phyloP scores from a whole-genome alignment of 2,329 filamentous ascomycete genomes.

The Bipolaris cookei region DNA sequence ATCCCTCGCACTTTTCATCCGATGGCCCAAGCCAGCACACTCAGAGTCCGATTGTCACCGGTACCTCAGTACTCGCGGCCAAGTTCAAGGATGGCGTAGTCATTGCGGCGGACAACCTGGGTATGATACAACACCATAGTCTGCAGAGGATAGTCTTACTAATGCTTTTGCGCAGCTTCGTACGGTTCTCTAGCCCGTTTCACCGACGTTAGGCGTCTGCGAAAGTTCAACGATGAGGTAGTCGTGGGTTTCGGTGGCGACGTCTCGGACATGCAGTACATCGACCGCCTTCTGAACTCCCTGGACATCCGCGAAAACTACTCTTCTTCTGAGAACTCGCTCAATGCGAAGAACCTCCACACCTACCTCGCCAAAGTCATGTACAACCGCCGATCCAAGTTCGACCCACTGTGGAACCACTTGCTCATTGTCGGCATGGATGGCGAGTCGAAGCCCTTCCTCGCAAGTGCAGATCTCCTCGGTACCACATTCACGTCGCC shows the following conservation, averaged over 20 bases:
- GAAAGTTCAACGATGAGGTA: conserved; percentile 81
- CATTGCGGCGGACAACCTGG: conserved; percentile 95
- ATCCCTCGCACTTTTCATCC: conserved; percentile 80
- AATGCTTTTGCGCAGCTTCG: conserved; percentile 67
- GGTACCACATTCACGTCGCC: conserved; percentile 91
- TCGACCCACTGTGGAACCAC: conserved; percentile 98
- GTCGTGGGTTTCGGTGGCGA: conserved; percentile 95
- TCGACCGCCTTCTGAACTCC: conserved; percentile 86
- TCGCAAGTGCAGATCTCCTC: conserved; percentile 88
- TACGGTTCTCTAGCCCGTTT: conserved; percentile 96
- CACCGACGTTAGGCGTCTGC: conserved; percentile 94
- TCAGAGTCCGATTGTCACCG: conserved; percentile 90
- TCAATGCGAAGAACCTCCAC: conserved; percentile 93
- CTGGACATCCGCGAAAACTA: conserved; percentile 92
- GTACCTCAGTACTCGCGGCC: conserved; percentile 91
- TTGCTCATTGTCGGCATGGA: conserved; percentile 84
- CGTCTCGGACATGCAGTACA: conserved; percentile 98
- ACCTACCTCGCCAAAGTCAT: conserved; percentile 95
- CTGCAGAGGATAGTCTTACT: conserved; percentile 15
- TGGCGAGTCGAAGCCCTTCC: conserved; percentile 82
- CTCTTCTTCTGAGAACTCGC: conserved; percentile 60
- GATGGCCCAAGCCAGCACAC: conserved; percentile 77
- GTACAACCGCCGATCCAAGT: conserved; percentile 91
- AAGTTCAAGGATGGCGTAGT: conserved; percentile 98
- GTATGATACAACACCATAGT: conserved; percentile 58